Conservation (phyloP, 192 early-diverging fungal genomes). For the Coemansia sp. region DNA sequence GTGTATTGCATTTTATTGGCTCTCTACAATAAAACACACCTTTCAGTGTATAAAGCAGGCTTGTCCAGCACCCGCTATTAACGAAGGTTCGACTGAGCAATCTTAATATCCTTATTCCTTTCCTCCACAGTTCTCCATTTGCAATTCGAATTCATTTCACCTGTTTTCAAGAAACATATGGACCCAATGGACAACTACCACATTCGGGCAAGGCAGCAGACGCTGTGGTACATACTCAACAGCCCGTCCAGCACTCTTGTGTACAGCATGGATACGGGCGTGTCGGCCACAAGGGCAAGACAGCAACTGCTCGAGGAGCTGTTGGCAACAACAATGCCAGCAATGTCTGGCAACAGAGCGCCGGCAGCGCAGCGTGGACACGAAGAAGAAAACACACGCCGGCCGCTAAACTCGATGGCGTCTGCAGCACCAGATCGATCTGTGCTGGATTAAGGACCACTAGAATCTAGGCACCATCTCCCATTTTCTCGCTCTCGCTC, state of each 20-base stretch:
- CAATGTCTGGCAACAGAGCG: background rate
- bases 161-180: too few species aligned
- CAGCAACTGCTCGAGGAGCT: background rate
- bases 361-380: background rate
- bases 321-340: background rate
- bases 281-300: background rate
- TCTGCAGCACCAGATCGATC: background rate
- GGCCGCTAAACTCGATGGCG: background rate
- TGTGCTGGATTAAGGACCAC: background rate
- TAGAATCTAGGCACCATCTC: background rate
- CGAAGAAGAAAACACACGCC: background rate
- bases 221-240: conserved; percentile 5
- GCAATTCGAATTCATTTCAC: too few species aligned
- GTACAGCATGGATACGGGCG: conserved; percentile 1
- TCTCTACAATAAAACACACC: too few species aligned
- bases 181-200: conserved; percentile 1
- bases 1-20: too few species aligned
- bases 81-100: too few species aligned
- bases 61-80: too few species aligned
- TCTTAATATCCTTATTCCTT: too few species aligned
- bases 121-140: too few species aligned
- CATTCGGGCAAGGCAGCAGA: background rate
- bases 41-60: too few species aligned
- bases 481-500: background rate
- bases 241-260: conserved; percentile 9